Evolutionary conservation across 495 filamentous ascomycete species (phyloP), one percentile per base, ranked within the genome.

Genomic region (Penicillium parvum): DNA sequence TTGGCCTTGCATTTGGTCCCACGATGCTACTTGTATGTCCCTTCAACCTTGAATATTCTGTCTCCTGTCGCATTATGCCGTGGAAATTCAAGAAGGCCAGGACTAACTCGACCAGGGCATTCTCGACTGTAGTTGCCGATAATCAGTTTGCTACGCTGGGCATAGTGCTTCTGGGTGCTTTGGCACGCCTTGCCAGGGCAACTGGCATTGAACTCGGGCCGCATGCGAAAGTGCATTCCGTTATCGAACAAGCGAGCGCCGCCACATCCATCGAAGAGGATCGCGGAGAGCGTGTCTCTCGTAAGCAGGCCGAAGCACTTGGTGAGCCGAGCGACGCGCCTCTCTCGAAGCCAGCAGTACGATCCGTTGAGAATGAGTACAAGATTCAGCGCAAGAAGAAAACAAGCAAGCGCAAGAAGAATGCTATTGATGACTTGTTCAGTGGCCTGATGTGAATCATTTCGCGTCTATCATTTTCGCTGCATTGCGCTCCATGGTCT

Each of bases 141-240:
- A 76, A 69, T 26, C 84, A 86, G 46, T 89, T 85, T 57, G 77
- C 85, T n/a, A 67, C 84, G 1, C 72, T 92, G n/a, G 88, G 88
- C n/a, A 65, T 88, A 11, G 75, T 86, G 32, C 71, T 94, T 5
- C 35, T 90, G n/a, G 81, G 76, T 12, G 64, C 73, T 10, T 61
- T 90, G 32, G 82, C 82, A 17, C 76, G 81, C 45, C 61, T 86
- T 32, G 61, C 73, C 45, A 68, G 60, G 39, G 63, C 70, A 8
- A 63, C 79, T 32, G 62, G 62, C 0, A 55, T 58, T 26, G 53
- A 52, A 7, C 49, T 47, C n/a, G 46, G 58, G 14, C 26, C 55
- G 21, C 57, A 56, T 28, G 28, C 17, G 9, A 32, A 17, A 28
- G n/a, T 35, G 7, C 29, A 7, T 26, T 12, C 35, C 20, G 37